Conservation (phyloP, 2,329 filamentous ascomycete genomes). For the Neurospora crassa region DNA sequence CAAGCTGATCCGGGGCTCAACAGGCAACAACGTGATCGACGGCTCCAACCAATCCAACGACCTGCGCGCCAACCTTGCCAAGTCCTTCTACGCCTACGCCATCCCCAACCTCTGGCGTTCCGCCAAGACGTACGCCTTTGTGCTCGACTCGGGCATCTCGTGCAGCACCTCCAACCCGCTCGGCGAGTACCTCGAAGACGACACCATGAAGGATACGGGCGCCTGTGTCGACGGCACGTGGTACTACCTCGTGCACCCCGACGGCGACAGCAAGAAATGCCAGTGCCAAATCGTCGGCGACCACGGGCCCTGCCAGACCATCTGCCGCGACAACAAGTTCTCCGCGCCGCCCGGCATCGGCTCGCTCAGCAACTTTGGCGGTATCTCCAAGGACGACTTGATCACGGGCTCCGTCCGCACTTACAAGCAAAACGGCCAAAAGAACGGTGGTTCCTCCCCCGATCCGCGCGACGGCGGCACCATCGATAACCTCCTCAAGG, state of each 20-base stretch:
- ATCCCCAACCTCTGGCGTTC: slow-evolving; percentile 23
- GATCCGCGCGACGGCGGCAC: slow-evolving; percentile 19
- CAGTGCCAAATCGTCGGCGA: background rate
- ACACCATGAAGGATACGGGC: slow-evolving; percentile 13
- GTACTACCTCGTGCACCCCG: slow-evolving; percentile 22
- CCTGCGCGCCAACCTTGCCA: slow-evolving; percentile 9
- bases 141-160: slow-evolving; percentile 21
- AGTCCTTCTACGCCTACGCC: slow-evolving; percentile 21
- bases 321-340: slow-evolving; percentile 17
- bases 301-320: background rate
- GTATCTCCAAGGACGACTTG: slow-evolving; percentile 18
- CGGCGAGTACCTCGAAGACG: slow-evolving; percentile 15
- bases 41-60: slow-evolving; percentile 1
- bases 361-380: slow-evolving; percentile 18
- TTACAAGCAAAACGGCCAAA: slow-evolving; percentile 20
- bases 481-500: slow-evolving; percentile 16
- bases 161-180: slow-evolving; percentile 16
- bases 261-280: slow-evolving; percentile 13
- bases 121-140: slow-evolving; percentile 19
- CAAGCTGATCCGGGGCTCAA: slow-evolving; percentile 10
- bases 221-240: slow-evolving; percentile 17
- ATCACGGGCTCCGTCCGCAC: slow-evolving; percentile 19
- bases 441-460: slow-evolving; percentile 19
- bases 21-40: background rate
- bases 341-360: slow-evolving; percentile 18